Conservation (phyloP, 169 alveolate species). For the Plasmodium vivax region DNA sequence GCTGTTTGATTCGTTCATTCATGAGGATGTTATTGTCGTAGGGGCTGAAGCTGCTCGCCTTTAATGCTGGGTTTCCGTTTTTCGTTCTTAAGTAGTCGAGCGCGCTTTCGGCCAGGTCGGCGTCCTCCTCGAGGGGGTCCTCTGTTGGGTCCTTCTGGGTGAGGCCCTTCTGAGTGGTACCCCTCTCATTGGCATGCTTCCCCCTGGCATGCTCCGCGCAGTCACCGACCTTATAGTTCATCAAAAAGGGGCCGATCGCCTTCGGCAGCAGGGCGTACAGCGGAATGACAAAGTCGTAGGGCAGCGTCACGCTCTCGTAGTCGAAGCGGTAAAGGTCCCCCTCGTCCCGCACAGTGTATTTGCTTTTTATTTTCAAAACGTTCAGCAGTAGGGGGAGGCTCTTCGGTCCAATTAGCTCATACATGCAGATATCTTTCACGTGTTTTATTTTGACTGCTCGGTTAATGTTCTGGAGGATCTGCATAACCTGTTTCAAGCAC, state of each 20-base stretch:
- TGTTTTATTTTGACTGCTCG: slow-evolving; percentile 31
- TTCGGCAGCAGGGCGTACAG: slow-evolving; percentile 57
- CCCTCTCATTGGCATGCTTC: not conserved
- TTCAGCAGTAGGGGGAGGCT: slow-evolving; percentile 36
- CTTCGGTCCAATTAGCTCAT: slow-evolving; percentile 50
- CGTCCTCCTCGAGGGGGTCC: not conserved
- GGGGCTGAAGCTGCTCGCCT: slow-evolving; percentile 16
- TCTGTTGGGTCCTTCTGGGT: not conserved
- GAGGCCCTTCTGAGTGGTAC: not conserved
- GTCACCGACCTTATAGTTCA: slow-evolving; percentile 22
- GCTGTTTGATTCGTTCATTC: slow-evolving; percentile 61
- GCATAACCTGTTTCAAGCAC: slow-evolving; percentile 25
- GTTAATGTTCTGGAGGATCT: not conserved
- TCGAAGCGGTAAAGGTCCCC: slow-evolving; percentile 12
- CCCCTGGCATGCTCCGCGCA: not conserved
- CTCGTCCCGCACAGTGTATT: slow-evolving; percentile 2
- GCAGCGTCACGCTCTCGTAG: slow-evolving; percentile 48
- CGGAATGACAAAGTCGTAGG: slow-evolving; percentile 59
- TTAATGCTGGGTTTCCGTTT: slow-evolving; percentile 23
- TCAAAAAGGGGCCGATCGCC: slow-evolving; percentile 32
- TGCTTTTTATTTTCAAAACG: slow-evolving; percentile 44
- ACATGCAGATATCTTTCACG: slow-evolving; percentile 67
- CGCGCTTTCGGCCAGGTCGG: not conserved
- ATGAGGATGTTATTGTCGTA: slow-evolving; percentile 66
- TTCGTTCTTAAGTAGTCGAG: slow-evolving; percentile 34